Percentiles rank a stretch among this genome's conserved stretches.
Conservation (phyloP, 371 early-diverging fungal genomes). For the Mucor circinelloides region DNA sequence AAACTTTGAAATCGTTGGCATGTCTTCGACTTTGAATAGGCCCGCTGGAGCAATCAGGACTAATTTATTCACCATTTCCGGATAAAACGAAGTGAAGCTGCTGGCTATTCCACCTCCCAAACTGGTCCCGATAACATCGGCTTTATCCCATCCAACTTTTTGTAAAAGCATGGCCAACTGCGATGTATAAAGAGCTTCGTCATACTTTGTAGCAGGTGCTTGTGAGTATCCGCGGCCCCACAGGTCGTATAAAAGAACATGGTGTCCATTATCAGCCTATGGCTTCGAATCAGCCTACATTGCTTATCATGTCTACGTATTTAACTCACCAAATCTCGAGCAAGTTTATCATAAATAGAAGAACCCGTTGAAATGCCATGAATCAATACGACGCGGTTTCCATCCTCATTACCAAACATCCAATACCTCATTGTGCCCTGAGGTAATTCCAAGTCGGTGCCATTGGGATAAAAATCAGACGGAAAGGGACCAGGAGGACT, state of each 20-base stretch:
- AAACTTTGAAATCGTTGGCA: conserved; percentile 35
- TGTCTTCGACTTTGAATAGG: conserved; percentile 33
- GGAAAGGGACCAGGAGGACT: conserved; percentile 31
- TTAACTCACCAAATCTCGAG: conserved; percentile 29
- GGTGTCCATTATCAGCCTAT: conserved; percentile 49
- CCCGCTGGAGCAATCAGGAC: conserved; percentile 61
- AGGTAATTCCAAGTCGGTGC: conserved; percentile 40
- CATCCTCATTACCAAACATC: conserved; percentile 52
- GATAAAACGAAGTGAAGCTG: conserved; percentile 53
- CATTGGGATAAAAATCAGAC: conserved; percentile 44
- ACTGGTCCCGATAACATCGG: conserved; percentile 51
- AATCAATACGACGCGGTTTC: conserved; percentile 54
- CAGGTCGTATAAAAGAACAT: conserved; percentile 55
- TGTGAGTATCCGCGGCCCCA: conserved; percentile 62
- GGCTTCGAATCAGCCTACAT: neutral
- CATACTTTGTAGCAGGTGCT: conserved; percentile 46
- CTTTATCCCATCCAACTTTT: conserved; percentile 56
- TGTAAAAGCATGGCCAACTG: conserved; percentile 54
- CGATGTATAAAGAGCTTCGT: conserved; percentile 48
- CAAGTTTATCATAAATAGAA: conserved; percentile 31
- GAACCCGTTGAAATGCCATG: conserved; percentile 57
- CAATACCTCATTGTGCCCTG: conserved; percentile 58
- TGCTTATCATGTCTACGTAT: neutral
- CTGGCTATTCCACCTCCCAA: conserved; percentile 58
- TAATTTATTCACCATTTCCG: conserved; percentile 51